Conservation (phyloP, 176 grass and related monocot species). For the Musa acuminata region DNA sequence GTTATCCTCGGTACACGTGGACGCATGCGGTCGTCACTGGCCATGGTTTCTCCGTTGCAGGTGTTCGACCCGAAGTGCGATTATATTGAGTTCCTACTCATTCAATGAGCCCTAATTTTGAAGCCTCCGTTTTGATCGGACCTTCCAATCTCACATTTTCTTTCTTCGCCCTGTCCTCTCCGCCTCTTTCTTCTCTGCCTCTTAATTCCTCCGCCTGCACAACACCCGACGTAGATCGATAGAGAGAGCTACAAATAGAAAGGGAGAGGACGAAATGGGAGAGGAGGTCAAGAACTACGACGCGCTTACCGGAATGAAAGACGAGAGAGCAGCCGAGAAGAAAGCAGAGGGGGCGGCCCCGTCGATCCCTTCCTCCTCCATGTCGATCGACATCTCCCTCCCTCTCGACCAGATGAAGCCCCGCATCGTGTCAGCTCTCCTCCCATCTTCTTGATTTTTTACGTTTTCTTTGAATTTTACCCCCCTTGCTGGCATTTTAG, state of each 20-base stretch:
- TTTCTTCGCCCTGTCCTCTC: neutral
- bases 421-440: conserved; percentile 52
- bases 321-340: neutral
- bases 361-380: conserved; percentile 36
- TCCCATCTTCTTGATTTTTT: neutral
- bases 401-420: conserved; percentile 64
- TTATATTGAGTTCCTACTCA: too few species aligned
- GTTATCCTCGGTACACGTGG: too few species aligned
- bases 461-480: too few species aligned
- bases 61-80: too few species aligned
- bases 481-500: too few species aligned
- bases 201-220: neutral
- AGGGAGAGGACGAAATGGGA: neutral
- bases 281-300: neutral
- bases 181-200: neutral
- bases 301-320: neutral
- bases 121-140: too few species aligned
- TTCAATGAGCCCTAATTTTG: too few species aligned
- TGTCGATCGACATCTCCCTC: conserved; percentile 60
- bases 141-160: too few species aligned
- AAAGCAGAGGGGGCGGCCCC: neutral
- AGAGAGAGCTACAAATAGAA: neutral
- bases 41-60: too few species aligned
- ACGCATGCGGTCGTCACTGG: too few species aligned
- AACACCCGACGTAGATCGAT: neutral